These are phyloP conservation scores for Colletotrichum sp. DNA, from an alignment of 2,329 filamentous ascomycete genomes.

Conservation along the genomic window DNA sequence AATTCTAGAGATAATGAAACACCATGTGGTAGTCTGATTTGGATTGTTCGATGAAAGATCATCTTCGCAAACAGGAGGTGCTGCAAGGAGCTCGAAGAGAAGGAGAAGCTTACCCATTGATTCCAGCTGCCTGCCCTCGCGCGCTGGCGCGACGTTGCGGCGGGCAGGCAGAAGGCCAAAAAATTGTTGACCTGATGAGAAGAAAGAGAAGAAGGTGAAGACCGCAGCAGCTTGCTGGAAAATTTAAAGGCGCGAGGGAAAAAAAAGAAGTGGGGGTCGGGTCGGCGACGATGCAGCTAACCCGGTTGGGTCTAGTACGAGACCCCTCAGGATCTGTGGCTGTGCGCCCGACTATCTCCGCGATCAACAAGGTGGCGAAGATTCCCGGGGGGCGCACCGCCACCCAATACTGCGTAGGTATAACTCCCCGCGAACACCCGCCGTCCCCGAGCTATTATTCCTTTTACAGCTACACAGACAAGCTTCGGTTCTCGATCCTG, in stretches of 20 bases:
- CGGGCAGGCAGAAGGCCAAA: conserved; percentile 5
- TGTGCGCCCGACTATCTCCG: conserved; percentile 30
- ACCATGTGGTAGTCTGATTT: conserved; percentile 65
- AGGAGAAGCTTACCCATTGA: conserved; percentile 10
- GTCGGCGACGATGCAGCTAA: conserved; percentile 27
- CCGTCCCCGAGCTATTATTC: not conserved
- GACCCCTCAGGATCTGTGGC: conserved; percentile 34
- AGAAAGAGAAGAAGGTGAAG: conserved; percentile 23
- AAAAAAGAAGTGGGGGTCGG: conserved; percentile 2
- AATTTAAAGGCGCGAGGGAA: conserved; percentile 19
- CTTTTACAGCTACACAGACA: not conserved
- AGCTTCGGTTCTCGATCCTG: not conserved
- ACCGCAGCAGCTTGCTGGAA: conserved; percentile 29
- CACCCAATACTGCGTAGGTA: conserved; percentile 2
- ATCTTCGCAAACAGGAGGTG: conserved; percentile 36
- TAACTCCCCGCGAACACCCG: conserved; percentile 25
- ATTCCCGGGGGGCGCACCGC: conserved; percentile 15
- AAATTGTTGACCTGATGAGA: conserved; percentile 23
- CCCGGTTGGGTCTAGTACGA: conserved; percentile 10
- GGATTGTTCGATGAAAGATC: conserved; percentile 62
- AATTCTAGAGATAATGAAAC: conserved; percentile 57
- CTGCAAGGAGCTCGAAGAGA: not conserved
- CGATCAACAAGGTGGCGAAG: conserved; percentile 28
- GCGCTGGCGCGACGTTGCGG: not conserved
- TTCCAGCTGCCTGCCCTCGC: not conserved